phyloP scores from a whole-genome alignment of 345 rosid species.

The Populus deltoides region DNA sequence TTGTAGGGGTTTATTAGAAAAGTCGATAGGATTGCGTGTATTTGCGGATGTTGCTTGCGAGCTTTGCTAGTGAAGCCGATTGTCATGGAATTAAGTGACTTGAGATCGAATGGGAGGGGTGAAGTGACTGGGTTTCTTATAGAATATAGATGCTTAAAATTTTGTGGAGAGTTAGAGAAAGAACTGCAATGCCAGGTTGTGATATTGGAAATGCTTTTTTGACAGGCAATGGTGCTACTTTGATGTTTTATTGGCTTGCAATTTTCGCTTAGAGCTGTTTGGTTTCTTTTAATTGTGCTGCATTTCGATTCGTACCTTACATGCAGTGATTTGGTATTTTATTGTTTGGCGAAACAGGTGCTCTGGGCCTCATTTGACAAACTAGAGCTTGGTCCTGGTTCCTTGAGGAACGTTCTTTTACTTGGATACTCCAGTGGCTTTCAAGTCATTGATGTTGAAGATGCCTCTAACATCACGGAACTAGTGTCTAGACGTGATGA shows the following conservation, averaged over 20 bases:
- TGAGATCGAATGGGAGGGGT: background rate
- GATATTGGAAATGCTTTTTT: background rate
- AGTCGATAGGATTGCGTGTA: background rate
- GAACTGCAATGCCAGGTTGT: background rate
- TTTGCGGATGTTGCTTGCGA: background rate
- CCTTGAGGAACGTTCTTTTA: conserved; percentile 65
- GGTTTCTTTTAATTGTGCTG: background rate
- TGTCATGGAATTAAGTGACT: background rate
- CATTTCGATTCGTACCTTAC: background rate
- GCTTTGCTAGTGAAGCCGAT: background rate
- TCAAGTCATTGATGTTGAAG: conserved; percentile 89
- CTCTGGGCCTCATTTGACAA: conserved; percentile 86
- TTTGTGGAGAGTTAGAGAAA: background rate
- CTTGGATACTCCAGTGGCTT: conserved; percentile 92
- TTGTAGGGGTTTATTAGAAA: background rate
- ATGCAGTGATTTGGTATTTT: background rate
- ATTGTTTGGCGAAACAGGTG: conserved; percentile 53
- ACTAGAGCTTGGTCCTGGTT: conserved; percentile 55
- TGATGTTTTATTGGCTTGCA: background rate
- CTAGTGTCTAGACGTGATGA: conserved; percentile 80
- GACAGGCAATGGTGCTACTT: background rate
- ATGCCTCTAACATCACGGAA: conserved; percentile 70
- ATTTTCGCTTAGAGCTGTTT: background rate
- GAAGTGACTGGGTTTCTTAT: background rate
- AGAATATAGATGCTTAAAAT: background rate